Evolutionary conservation across 306 rosid species (phyloP), one percentile per base, ranked within the genome.

Genomic region (Trifolium subterraneum): DNA sequence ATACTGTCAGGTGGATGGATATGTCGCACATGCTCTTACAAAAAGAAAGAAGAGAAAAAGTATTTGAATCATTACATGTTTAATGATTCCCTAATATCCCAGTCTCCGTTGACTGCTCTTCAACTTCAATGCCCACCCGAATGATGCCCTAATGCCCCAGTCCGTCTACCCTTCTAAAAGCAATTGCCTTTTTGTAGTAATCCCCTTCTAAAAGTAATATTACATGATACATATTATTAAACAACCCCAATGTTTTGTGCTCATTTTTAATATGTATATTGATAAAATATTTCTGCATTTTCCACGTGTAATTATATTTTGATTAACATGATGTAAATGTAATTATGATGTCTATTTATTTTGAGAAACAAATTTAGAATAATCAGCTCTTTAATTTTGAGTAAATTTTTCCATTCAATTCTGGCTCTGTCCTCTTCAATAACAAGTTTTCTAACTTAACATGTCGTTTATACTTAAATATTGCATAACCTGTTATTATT

Each of bases 401-500:
- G 20, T 22, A 52, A 52, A 19, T 19, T 22, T 52, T 52, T 19
- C 59, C 59, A 3, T 9, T 52, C 9, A 19, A 3, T 19, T 52
- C 6, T 19, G 27, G 29, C 59, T 52, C 27, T 52, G 59, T 52
- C 27, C 29, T 52, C 29, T 19, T 19, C 6, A 2, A 52, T 55
- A 10, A 13, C 59, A 36, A 69, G 15, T 69, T 63, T 77, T 58
- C 55, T 58, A 60, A 60, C 42, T 29, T 60, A 29, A 60, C 70
- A 16, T 82, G 59, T 41, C 73, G 56, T 77, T 4, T 79, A 59
- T 59, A 58, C 62, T 42, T 18, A 68, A 68, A 54, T 47, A 10
- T 41, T 15, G 8, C 48, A 68, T 79, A 70, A 75, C 75, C 33
- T 72, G 39, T 38, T 27, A 7, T 33, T 76, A 56, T 75, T 72